Percentiles rank a stretch among this genome's conserved stretches.
These are phyloP conservation scores for Eutrema yunnanense DNA, from an alignment of 345 rosid genomes.

Conservation along the genomic window DNA sequence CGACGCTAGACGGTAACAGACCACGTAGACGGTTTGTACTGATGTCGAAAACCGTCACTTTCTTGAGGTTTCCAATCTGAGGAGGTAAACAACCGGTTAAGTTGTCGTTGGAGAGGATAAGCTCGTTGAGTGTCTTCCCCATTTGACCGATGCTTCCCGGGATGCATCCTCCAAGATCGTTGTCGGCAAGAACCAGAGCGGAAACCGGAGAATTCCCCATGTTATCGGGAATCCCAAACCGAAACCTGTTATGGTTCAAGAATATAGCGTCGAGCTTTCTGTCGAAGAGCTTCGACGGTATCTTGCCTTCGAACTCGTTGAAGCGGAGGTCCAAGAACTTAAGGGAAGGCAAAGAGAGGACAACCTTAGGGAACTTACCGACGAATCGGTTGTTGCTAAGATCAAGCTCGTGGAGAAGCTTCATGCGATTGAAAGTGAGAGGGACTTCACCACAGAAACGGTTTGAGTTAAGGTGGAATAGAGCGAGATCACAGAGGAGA, in stretches of 20 bases:
- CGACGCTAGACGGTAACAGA: conserved; percentile 42
- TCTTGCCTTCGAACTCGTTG: conserved; percentile 72
- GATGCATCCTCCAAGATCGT: conserved; percentile 74
- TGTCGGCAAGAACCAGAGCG: conserved; percentile 61
- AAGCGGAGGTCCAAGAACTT: conserved; percentile 67
- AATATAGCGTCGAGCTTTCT: conserved; percentile 56
- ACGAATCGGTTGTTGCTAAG: conserved; percentile 73
- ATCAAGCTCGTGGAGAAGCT: conserved; percentile 65
- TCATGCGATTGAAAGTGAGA: conserved; percentile 40
- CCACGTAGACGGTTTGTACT: conserved; percentile 56
- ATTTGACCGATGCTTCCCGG: conserved; percentile 62
- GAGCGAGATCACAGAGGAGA: conserved; percentile 56
- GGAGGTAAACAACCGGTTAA: conserved; percentile 71
- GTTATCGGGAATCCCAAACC: conserved; percentile 56
- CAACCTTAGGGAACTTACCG: conserved; percentile 55
- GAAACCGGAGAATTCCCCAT: conserved; percentile 76
- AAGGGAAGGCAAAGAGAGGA: conserved; percentile 50
- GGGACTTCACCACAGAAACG: conserved; percentile 70
- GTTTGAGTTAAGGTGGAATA: conserved; percentile 68
- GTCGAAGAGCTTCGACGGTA: conserved; percentile 56
- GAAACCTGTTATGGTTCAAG: conserved; percentile 57
- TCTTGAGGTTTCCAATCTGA: conserved; percentile 52
- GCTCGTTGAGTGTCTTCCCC: conserved; percentile 62
- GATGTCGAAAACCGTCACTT: conserved; percentile 58
- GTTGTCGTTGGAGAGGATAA: conserved; percentile 65